Evolutionary conservation across 306 rosid species (phyloP).

Genomic region (Purshia tridentata): DNA sequence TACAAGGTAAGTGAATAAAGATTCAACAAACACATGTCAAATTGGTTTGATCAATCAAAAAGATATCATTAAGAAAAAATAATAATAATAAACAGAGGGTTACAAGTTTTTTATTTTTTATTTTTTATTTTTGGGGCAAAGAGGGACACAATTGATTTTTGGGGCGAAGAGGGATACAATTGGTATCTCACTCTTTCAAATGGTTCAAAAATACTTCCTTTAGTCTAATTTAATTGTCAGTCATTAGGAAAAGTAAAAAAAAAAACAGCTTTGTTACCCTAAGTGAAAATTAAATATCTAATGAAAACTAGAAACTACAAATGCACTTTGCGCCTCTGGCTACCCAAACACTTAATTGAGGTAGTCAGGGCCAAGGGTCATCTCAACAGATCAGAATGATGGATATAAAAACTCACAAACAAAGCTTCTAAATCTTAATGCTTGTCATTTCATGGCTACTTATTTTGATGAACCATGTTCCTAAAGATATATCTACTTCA

Average conservation of each 20-base stretch:
- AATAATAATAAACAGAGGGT: no score
- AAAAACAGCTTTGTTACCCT: no score
- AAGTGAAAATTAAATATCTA: neutral
- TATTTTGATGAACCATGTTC: constrained; percentile 18
- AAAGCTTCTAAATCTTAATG: neutral
- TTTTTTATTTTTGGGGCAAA: no score
- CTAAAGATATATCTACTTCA: constrained; percentile 12
- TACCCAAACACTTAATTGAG: neutral
- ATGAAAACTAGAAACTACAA: neutral
- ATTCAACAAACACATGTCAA: neutral
- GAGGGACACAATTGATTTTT: constrained; percentile 1
- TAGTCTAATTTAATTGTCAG: no score
- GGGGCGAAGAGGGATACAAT: neutral
- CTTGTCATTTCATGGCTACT: constrained; percentile 4
- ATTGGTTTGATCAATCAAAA: neutral
- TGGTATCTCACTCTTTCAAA: neutral
- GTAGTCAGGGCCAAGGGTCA: neutral
- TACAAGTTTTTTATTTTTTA: no score
- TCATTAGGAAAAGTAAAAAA: no score
- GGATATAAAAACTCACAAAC: neutral
- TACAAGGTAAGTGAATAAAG: neutral
- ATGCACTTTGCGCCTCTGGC: neutral
- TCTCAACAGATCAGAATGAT: neutral
- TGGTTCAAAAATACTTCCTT: neutral
- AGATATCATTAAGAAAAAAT: no score